Evolutionary conservation across 805 yeast species (phyloP), one percentile per base, ranked within the genome.

Genomic region (Kuraishia capsulata): DNA sequence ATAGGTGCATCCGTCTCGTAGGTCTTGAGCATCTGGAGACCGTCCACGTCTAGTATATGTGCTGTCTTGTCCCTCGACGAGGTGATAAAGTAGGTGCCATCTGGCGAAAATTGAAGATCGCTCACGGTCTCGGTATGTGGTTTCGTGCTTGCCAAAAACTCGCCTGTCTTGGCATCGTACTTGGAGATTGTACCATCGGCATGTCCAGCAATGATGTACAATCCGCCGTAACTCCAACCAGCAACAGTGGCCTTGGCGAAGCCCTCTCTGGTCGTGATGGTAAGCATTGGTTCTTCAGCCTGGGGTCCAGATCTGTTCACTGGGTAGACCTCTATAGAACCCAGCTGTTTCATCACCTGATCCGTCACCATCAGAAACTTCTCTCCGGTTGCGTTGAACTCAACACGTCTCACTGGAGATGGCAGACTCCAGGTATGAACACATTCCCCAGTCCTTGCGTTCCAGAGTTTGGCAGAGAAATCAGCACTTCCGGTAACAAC

Each of bases 401-500:
- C 88, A 37, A 87, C 95, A 59, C 89, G 74, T 66, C 90, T 85
- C 33, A 83, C 92, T n/a, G 97, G 95, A 24, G 95, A 79, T 43
- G 77, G 76, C 43, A 80, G 70, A 30, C 70, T 70, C 81, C 89
- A 85, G 18, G 82, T 76, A 62, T 67, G 75, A 29, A 85, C 66
- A 52, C 79, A 73, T 51, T 78, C 71, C 37, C 98, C 99, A 36
- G 78, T 81, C 53, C 72, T 65, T 14, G 83, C 83, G 46, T 73
- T 73, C 97, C 97, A 92, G 46, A 90, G 71, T 51, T 83, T 84
- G 49, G 85, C 76, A 39, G 82, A 69, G 59, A 81, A 78, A 57
- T 92, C 98, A 39, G 96, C 96, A 44, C 92, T 78, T 26, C 96
- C 97, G 3, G 98, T 89, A 41, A 80, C 76, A 46, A 86, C 78